These are phyloP conservation scores for Verticillium nubilum DNA, from an alignment of 2,329 filamentous ascomycete species.

Conservation along the genomic window DNA sequence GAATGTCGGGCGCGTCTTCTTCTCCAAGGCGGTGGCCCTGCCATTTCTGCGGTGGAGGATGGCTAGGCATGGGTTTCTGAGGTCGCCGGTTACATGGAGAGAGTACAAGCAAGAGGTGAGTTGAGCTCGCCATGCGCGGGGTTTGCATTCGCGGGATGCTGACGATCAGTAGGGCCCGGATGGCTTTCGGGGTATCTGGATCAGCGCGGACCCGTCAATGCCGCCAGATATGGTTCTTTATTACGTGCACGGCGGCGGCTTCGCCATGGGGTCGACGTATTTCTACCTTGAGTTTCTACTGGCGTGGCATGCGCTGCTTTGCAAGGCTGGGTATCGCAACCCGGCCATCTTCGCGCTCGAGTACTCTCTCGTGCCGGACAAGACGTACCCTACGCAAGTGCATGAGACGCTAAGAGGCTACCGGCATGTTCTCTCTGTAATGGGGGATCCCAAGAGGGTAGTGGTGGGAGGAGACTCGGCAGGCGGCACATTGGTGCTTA, in stretches of 20 bases:
- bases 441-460: constrained; percentile 54
- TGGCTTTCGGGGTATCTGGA: constrained; percentile 60
- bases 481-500: constrained; percentile 68
- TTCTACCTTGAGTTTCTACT: constrained; percentile 84
- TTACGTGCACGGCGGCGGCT: constrained; percentile 79
- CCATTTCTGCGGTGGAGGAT: constrained; percentile 74
- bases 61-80: constrained; percentile 63
- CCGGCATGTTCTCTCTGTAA: constrained; percentile 58
- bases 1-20: constrained; percentile 67
- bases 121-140: constrained; percentile 1
- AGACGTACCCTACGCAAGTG: constrained; percentile 67
- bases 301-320: constrained; percentile 62
- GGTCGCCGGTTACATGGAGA: constrained; percentile 58
- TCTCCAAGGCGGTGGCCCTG: constrained; percentile 65
- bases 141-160: background rate
- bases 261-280: constrained; percentile 74
- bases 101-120: constrained; percentile 42
- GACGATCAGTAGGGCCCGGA: constrained; percentile 7
- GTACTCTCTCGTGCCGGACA: constrained; percentile 74
- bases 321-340: constrained; percentile 61
- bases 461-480: constrained; percentile 76
- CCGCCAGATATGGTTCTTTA: constrained; percentile 74
- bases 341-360: constrained; percentile 76
- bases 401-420: constrained; percentile 67
- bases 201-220: constrained; percentile 52